phyloP scores from a whole-genome alignment of 805 yeast genomes.

The Hanseniaspora lachancei region DNA sequence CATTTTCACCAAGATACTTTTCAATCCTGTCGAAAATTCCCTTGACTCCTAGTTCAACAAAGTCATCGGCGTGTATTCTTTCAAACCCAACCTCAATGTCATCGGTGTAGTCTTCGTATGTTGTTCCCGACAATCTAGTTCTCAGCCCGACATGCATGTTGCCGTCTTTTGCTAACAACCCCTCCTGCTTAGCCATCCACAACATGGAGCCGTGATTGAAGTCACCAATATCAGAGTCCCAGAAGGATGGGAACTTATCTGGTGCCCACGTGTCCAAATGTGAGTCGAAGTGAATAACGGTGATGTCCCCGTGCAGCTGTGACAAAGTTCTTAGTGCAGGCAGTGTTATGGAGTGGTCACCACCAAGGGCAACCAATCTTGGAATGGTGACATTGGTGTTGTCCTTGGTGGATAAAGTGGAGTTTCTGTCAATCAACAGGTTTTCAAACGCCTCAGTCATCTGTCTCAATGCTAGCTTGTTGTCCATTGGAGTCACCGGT shows the following conservation, averaged over 20 bases:
- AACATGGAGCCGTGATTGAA: constrained; percentile 79
- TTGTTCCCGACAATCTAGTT: constrained; percentile 54
- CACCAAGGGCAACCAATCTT: constrained; percentile 60
- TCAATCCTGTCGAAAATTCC: constrained; percentile 46
- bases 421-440: constrained; percentile 29
- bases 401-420: constrained; percentile 14
- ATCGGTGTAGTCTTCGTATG: constrained; percentile 48
- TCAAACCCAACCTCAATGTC: constrained; percentile 59
- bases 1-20: constrained; percentile 41
- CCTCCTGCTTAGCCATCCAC: constrained; percentile 67
- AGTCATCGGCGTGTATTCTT: constrained; percentile 59
- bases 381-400: constrained; percentile 33
- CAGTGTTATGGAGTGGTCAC: constrained; percentile 66
- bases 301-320: constrained; percentile 49
- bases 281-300: constrained; percentile 73
- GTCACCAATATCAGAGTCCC: constrained; percentile 45
- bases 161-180: constrained; percentile 38
- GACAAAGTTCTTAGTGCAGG: constrained; percentile 59
- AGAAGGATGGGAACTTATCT: constrained; percentile 48
- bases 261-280: constrained; percentile 79
- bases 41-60: constrained; percentile 49
- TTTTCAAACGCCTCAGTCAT: constrained; percentile 48
- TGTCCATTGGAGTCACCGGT: constrained; percentile 57
- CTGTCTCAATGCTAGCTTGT: constrained; percentile 48
- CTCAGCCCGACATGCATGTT: constrained; percentile 69